These are phyloP conservation scores for Klebsormidium nitens DNA, from an alignment of 139 green algal species.

Conservation along the genomic window DNA sequence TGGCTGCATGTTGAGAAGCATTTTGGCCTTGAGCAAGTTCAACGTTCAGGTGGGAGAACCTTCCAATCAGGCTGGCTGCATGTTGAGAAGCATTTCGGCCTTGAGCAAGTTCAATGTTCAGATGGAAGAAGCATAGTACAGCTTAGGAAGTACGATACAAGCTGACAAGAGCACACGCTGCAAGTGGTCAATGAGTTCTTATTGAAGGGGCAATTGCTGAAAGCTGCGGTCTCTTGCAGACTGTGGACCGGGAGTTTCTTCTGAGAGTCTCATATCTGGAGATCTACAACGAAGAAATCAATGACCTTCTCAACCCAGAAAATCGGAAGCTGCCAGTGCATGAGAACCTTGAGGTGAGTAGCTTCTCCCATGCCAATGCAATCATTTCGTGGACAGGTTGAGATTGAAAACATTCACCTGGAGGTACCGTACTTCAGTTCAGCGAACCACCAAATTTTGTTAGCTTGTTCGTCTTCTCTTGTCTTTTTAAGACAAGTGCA, in stretches of 20 bases:
- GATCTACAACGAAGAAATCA: conserved; percentile 51
- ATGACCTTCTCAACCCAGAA: conserved; percentile 40
- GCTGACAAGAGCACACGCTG: too few relatives aligned
- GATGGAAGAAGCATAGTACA: too few relatives aligned
- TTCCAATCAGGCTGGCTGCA: background rate
- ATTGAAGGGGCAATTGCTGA: background rate
- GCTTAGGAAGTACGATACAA: too few relatives aligned
- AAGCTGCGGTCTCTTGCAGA: conserved; percentile 23
- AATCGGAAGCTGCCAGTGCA: conserved; percentile 35
- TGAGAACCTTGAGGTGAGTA: conserved; percentile 43
- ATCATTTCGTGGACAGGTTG: background rate
- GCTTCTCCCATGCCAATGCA: background rate
- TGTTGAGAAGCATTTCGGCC: background rate
- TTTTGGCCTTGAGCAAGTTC: background rate
- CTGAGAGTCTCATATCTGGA: conserved; percentile 45
- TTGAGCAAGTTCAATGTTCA: background rate
- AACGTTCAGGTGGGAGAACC: background rate
- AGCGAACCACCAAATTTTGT: background rate
- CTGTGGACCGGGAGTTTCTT: conserved; percentile 34
- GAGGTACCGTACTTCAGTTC: background rate
- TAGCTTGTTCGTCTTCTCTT: background rate
- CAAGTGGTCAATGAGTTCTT: background rate
- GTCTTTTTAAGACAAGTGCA: background rate
- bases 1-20: background rate
- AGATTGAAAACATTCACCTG: background rate